Evolutionary conservation across 805 yeast species (phyloP).

Genomic region (Metschnikowia amazonensis): DNA sequence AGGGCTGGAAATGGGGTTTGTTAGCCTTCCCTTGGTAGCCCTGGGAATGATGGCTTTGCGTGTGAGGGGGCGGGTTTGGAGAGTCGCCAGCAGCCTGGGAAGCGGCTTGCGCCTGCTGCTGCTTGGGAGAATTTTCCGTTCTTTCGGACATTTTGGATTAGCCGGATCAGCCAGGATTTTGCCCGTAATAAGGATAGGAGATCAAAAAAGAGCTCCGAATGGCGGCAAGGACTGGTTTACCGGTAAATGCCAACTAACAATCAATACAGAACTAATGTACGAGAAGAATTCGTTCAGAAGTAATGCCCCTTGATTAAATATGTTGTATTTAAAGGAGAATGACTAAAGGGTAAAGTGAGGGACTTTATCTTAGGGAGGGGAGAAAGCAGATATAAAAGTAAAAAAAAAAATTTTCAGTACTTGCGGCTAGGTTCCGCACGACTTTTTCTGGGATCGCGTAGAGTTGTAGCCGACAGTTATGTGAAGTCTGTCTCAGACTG

Average conservation of each 20-base stretch:
- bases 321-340: slow-evolving; percentile 2
- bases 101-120: slow-evolving; percentile 2
- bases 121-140: slow-evolving; percentile 7
- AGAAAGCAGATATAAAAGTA: neutral
- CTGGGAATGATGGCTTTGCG: slow-evolving; percentile 8
- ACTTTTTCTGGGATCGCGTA: slow-evolving; percentile 4
- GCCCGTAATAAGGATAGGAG: neutral
- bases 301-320: slow-evolving; percentile 5
- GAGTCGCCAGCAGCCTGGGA: neutral
- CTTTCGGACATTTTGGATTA: slow-evolving; percentile 11
- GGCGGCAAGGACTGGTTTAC: slow-evolving; percentile 5
- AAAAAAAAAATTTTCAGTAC: slow-evolving; percentile 4
- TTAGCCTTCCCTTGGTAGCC: slow-evolving; percentile 7
- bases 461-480: neutral
- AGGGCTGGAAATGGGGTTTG: slow-evolving; percentile 2
- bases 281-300: slow-evolving; percentile 2
- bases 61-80: neutral
- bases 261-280: slow-evolving; percentile 4
- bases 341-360: slow-evolving; percentile 1
- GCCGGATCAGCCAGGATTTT: neutral
- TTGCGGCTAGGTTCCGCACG: slow-evolving; percentile 5
- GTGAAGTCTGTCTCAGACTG: slow-evolving; percentile 2
- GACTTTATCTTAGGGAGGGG: slow-evolving; percentile 3
- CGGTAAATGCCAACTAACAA: slow-evolving; percentile 4
- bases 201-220: neutral